Evolutionary conservation across 805 yeast genomes (phyloP).

Genomic region (Metschnikowia continentalis): DNA sequence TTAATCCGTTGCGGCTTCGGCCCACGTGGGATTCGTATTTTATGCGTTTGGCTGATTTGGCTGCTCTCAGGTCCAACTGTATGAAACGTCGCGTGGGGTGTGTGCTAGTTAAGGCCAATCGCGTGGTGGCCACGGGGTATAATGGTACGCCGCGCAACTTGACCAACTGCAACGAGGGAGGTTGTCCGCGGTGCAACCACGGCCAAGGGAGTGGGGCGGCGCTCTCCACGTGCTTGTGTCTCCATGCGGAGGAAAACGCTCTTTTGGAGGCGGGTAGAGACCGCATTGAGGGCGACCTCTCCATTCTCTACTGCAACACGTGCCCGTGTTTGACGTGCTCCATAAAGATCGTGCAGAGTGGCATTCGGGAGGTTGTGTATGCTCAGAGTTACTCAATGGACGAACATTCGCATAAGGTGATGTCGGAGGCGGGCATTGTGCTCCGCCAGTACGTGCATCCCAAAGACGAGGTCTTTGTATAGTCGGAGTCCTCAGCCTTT

Average conservation of each 20-base stretch:
- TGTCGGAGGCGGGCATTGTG: constrained; percentile 67
- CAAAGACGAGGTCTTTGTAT: constrained; percentile 27
- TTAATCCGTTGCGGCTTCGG: constrained; percentile 51
- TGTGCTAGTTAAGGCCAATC: constrained; percentile 77
- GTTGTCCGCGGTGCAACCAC: constrained; percentile 83
- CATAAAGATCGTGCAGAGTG: constrained; percentile 90
- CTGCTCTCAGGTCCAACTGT: constrained; percentile 89
- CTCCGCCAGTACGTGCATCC: constrained; percentile 52
- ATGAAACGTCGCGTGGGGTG: constrained; percentile 98
- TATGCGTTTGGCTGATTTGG: constrained; percentile 89
- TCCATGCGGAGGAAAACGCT: constrained; percentile 98
- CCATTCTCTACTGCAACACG: constrained; percentile 86
- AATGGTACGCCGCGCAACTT: constrained; percentile 94
- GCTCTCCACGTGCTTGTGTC: constrained; percentile 80
- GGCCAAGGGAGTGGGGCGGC: constrained; percentile 61
- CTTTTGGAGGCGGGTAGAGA: constrained; percentile 90
- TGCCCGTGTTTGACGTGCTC: constrained; percentile 97
- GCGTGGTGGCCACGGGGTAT: constrained; percentile 95
- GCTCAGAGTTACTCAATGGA: constrained; percentile 94
- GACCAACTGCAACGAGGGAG: constrained; percentile 91
- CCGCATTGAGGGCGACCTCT: constrained; percentile 54
- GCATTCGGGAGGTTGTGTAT: constrained; percentile 87
- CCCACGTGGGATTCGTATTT: constrained; percentile 97
- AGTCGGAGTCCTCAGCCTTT: no score
- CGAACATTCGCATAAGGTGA: constrained; percentile 61